phyloP scores from a whole-genome alignment of 495 filamentous ascomycete genomes.

The Ramalina intermedia region DNA sequence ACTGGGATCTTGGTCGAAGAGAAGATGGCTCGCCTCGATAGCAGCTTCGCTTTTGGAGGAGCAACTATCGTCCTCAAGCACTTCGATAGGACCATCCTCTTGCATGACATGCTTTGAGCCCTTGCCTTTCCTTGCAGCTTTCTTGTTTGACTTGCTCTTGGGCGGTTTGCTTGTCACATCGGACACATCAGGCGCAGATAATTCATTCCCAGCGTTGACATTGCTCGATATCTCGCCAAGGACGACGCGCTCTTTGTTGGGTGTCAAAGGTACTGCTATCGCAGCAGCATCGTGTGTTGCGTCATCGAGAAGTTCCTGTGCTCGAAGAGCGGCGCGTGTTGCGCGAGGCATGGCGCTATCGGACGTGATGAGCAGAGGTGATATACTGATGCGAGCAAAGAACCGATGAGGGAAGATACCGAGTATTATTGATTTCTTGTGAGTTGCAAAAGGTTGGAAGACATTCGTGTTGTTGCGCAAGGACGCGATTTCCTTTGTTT shows the following conservation, averaged over 20 bases:
- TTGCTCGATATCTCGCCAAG: slow-evolving; percentile 15
- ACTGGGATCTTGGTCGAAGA: no score
- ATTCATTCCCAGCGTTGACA: slow-evolving; percentile 10
- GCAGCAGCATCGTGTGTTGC: slow-evolving; percentile 2
- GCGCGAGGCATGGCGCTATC: slow-evolving; percentile 19
- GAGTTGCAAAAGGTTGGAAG: no score
- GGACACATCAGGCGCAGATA: slow-evolving; percentile 7
- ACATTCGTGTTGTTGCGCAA: no score
- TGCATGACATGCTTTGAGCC: slow-evolving; percentile 8
- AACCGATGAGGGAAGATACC: no score
- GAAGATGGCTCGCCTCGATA: slow-evolving; percentile 4
- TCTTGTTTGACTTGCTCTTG: slow-evolving; percentile 19
- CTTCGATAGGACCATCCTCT: slow-evolving; percentile 1
- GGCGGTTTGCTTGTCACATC: slow-evolving; percentile 17
- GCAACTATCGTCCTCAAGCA: slow-evolving; percentile 15
- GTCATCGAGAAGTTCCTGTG: slow-evolving; percentile 13
- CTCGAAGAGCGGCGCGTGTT: slow-evolving; percentile 19
- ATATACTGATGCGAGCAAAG: background rate
- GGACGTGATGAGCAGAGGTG: background rate
- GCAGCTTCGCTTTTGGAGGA: slow-evolving; percentile 11
- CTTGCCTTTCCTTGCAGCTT: slow-evolving; percentile 16
- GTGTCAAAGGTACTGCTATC: slow-evolving; percentile 10
- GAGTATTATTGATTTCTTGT: no score
- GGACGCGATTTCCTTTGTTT: no score
- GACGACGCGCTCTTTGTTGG: slow-evolving; percentile 10